Percentiles rank a stretch among this genome's conserved stretches.
Evolutionary conservation across 2,329 filamentous ascomycete species (phyloP).

Genomic region (Xylaria digitata): DNA sequence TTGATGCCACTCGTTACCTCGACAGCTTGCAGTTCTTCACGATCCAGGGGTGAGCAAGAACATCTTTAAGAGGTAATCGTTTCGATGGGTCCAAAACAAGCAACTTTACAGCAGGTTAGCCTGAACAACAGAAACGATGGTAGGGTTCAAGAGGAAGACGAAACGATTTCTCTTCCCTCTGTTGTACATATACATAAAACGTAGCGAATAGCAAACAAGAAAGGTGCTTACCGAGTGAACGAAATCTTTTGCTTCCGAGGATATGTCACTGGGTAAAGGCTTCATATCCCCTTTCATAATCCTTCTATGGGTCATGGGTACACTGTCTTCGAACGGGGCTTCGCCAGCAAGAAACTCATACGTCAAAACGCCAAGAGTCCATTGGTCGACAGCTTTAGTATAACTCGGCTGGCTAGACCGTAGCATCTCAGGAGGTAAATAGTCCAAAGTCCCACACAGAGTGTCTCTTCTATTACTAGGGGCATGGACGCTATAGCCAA

Average conservation of each 20-base stretch:
- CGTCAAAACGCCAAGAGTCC: slow-evolving; percentile 91
- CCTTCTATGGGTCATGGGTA: slow-evolving; percentile 88
- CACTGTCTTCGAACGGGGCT: slow-evolving; percentile 95
- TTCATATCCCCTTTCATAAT: slow-evolving; percentile 92
- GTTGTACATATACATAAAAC: no score
- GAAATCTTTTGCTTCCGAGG: slow-evolving; percentile 84
- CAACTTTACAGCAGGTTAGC: slow-evolving; percentile 62
- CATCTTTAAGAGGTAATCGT: slow-evolving; percentile 86
- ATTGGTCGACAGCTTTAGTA: slow-evolving; percentile 93
- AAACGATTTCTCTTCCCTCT: background rate
- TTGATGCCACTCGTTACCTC: slow-evolving; percentile 55
- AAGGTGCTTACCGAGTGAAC: slow-evolving; percentile 79
- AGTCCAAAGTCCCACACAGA: slow-evolving; percentile 97
- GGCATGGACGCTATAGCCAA: slow-evolving; percentile 97
- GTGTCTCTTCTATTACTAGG: slow-evolving; percentile 92
- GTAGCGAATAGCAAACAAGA: background rate
- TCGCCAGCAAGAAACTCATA: slow-evolving; percentile 97
- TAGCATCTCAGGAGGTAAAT: slow-evolving; percentile 97
- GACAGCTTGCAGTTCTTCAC: slow-evolving; percentile 84
- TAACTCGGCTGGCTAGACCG: slow-evolving; percentile 84
- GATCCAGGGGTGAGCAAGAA: slow-evolving; percentile 94
- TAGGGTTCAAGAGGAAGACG: background rate
- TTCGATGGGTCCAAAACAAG: slow-evolving; percentile 93
- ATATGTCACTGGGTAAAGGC: slow-evolving; percentile 79
- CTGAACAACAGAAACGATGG: slow-evolving; percentile 22